These are phyloP conservation scores for Arabidopsis lyrata DNA, from an alignment of 441 rosid genomes.

Conservation along the genomic window DNA sequence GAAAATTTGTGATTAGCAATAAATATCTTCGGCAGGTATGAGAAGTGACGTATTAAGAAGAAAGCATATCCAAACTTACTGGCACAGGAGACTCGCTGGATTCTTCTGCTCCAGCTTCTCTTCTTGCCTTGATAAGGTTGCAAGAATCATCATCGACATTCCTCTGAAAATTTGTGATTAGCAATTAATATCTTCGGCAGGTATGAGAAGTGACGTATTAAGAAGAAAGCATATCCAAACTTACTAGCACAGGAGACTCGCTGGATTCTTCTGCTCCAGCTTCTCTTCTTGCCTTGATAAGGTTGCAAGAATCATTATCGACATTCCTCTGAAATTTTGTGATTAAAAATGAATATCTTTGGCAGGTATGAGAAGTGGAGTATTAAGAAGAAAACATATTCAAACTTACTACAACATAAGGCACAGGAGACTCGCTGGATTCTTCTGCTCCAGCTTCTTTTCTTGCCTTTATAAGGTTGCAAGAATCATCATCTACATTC, in stretches of 20 bases:
- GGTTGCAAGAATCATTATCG: constrained; percentile 37
- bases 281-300: constrained; percentile 30
- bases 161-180: constrained; percentile 39
- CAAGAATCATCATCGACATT: constrained; percentile 39
- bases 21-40: constrained; percentile 12
- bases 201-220: neutral
- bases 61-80: constrained; percentile 15
- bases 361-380: constrained; percentile 1
- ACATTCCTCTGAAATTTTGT: constrained; percentile 41
- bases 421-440: constrained; percentile 41
- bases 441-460: constrained; percentile 23
- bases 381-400: neutral
- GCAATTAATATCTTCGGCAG: constrained; percentile 20
- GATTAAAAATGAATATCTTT: constrained; percentile 22
- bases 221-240: neutral
- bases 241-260: neutral
- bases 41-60: neutral
- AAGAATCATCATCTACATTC: constrained; percentile 39
- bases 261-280: constrained; percentile 33
- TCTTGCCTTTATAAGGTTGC: constrained; percentile 27
- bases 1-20: constrained; percentile 35
- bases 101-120: constrained; percentile 31
- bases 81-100: constrained; percentile 3
- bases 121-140: constrained; percentile 27
- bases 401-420: constrained; percentile 46